Evolutionary conservation across 306 rosid genomes (phyloP), one percentile per base, ranked within the genome.

Genomic region (Pachyrhizus erosus): DNA sequence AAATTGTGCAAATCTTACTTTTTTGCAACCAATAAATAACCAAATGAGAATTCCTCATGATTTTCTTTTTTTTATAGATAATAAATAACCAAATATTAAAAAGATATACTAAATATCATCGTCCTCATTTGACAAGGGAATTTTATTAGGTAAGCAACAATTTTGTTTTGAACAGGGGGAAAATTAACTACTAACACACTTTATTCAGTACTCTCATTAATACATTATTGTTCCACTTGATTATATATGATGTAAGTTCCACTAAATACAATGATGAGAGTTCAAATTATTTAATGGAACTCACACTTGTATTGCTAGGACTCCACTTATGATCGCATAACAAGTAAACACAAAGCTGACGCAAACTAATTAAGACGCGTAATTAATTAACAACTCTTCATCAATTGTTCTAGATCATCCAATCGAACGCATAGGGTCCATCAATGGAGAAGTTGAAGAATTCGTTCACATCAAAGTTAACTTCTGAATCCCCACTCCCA

Each of bases 371-470:
- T 9, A 18, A 43, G 46, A 60, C 20, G 17, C 26, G 10, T 1
- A n/a, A 7, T 2, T 27, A 65, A 17, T 64, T 18, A 31, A 64
- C 5, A 34, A 66, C 26, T 66, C 26, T 15, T 55, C 31, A 20
- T 4, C 51, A 89, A 77, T 31, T 31, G 74, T 80, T 86, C 73
- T 84, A 87, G 84, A 75, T 88, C 42, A 84, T 52, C 95, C 91
- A 91, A 40, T 91, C 89, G 13, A 83, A 52, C 15, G 79, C 91
- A 54, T 26, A 85, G 0, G 84, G 51, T 24, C 77, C 91, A 66
- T 89, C 91, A 0, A 87, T 42, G 73, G 68, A 61, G 68, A 88
- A 88, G 57, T 88, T 80, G 37, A 91, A 87, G 86, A 91, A 86
- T 73, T 89, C 89, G 52, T 88, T 77, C 42, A 88, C 87, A 42